Percentiles rank a stretch among this genome's conserved stretches.
Conservation (phyloP, 75 land plant species). For the Selaginella tamariscina region DNA sequence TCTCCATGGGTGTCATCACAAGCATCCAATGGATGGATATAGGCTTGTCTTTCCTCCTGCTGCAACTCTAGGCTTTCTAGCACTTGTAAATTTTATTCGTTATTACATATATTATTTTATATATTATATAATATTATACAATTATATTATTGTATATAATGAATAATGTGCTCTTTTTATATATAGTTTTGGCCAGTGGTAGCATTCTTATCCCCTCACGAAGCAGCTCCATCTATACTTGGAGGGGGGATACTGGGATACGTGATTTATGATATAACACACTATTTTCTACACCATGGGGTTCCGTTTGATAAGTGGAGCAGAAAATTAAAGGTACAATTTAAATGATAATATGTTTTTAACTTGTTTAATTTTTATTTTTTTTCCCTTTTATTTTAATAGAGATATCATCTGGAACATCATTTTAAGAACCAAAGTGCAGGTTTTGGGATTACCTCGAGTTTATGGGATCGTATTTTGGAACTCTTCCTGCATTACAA, state of each 20-base stretch:
- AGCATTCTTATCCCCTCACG: conserved; percentile 31
- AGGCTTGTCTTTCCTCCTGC: conserved; percentile 98
- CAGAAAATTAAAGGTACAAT: conserved; percentile 53
- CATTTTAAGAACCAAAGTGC: conserved; percentile 64
- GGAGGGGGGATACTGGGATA: conserved; percentile 86
- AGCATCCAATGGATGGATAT: conserved; percentile 92
- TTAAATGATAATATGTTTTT: neutral
- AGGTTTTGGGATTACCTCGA: conserved; percentile 86
- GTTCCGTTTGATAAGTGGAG: conserved; percentile 35
- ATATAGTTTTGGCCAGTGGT: conserved; percentile 56
- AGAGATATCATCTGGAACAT: conserved; percentile 93
- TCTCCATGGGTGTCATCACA: conserved; percentile 98
- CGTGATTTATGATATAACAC: conserved; percentile 80
- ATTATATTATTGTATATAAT: too few species aligned
- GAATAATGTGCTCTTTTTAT: conserved; percentile 5
- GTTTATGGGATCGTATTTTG: conserved; percentile 84
- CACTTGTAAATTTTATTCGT: conserved; percentile 40
- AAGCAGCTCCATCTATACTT: conserved; percentile 52
- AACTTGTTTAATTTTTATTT: neutral
- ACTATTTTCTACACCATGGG: conserved; percentile 93
- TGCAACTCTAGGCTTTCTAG: conserved; percentile 54
- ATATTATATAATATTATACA: too few species aligned
- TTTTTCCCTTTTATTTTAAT: conserved; percentile 10
- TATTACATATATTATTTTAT: neutral
- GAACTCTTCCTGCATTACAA: too few species aligned